Conservation (phyloP, 1,139 yeast species). For the Suhomyces terraborum region DNA sequence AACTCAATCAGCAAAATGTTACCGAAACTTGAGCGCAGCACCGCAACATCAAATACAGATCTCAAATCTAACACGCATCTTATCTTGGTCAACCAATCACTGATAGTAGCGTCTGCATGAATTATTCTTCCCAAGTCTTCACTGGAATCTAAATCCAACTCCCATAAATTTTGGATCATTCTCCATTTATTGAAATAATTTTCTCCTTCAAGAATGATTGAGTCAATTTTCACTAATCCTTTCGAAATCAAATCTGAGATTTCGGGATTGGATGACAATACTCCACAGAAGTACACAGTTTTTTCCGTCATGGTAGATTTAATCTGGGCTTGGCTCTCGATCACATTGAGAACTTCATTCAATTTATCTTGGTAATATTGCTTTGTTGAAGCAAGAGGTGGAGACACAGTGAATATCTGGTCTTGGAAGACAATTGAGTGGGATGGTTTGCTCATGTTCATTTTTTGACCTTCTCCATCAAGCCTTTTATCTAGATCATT, state of each 20-base stretch:
- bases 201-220: slow-evolving; percentile 27
- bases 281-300: neutral
- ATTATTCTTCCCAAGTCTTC: slow-evolving; percentile 26
- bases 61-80: slow-evolving; percentile 49
- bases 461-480: neutral
- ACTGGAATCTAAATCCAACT: slow-evolving; percentile 28
- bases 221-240: slow-evolving; percentile 23
- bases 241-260: slow-evolving; percentile 3
- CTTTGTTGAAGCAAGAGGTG: slow-evolving; percentile 30
- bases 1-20: slow-evolving; percentile 43
- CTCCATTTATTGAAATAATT: slow-evolving; percentile 54
- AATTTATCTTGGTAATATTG: slow-evolving; percentile 9
- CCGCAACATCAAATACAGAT: slow-evolving; percentile 54
- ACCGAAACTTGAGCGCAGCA: slow-evolving; percentile 39
- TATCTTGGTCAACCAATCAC: slow-evolving; percentile 51
- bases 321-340: slow-evolving; percentile 19
- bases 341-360: slow-evolving; percentile 10
- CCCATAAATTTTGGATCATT: slow-evolving; percentile 63
- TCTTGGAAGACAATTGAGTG: slow-evolving; percentile 48
- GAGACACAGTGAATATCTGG: slow-evolving; percentile 43
- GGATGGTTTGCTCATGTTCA: neutral
- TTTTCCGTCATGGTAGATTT: slow-evolving; percentile 2
- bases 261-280: neutral
- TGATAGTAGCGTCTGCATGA: slow-evolving; percentile 32
- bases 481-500: neutral